Evolutionary conservation across 345 rosid species (phyloP).

Genomic region (Syzygium aromaticum): DNA sequence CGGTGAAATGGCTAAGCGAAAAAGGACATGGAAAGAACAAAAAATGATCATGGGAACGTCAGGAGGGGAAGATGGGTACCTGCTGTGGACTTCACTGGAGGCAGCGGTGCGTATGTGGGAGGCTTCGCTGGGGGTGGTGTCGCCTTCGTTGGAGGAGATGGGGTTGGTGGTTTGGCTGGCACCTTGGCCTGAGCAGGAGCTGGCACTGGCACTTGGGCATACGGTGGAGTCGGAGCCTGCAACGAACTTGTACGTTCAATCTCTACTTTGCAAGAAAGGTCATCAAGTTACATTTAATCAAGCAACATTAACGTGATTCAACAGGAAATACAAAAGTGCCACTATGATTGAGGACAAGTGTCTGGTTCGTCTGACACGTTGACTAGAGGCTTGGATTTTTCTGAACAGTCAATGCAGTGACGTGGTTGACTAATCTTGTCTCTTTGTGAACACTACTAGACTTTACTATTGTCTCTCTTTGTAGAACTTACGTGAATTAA

Average conservation of each 20-base stretch:
- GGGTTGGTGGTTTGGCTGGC: slow-evolving; percentile 8
- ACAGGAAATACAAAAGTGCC: background rate
- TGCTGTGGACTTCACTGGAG: slow-evolving; percentile 36
- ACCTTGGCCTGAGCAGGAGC: background rate
- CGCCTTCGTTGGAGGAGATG: slow-evolving; percentile 7
- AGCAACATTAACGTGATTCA: background rate
- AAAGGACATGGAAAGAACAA: background rate
- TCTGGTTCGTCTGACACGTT: background rate
- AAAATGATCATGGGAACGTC: background rate
- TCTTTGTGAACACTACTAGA: background rate
- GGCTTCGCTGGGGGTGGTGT: slow-evolving; percentile 8
- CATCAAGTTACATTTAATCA: background rate
- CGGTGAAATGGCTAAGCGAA: background rate
- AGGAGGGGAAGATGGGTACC: slow-evolving; percentile 24
- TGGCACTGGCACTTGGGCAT: background rate
- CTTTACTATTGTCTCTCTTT: background rate
- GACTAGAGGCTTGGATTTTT: background rate
- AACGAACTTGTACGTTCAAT: background rate
- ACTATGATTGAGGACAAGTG: background rate
- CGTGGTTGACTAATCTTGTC: background rate
- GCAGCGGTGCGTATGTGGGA: slow-evolving; percentile 17
- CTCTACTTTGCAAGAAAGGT: background rate
- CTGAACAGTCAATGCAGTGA: background rate
- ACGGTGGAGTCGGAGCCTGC: background rate
- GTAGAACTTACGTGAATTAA: background rate